Evolutionary conservation across 2,329 filamentous ascomycete genomes (phyloP).

Genomic region (Magnaporthiopsis incrustans): DNA sequence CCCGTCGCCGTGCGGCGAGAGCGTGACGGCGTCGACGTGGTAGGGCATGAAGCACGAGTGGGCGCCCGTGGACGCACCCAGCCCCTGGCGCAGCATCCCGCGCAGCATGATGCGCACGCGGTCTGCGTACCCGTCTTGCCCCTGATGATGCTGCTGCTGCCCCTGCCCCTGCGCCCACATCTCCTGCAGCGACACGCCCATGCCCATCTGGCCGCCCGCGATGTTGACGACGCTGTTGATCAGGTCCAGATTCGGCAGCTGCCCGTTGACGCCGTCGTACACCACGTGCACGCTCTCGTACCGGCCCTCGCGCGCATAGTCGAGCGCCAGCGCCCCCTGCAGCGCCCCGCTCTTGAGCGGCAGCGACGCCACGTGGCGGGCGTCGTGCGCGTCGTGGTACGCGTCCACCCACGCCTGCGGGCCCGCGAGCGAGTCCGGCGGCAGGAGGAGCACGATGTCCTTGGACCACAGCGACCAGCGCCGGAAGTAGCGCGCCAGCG

Average conservation of each 20-base stretch:
- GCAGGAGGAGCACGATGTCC: slow-evolving; percentile 88
- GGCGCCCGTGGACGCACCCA: slow-evolving; percentile 81
- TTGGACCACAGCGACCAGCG: slow-evolving; percentile 98
- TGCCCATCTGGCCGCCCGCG: slow-evolving; percentile 85
- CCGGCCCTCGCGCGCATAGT: slow-evolving; percentile 76
- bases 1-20: slow-evolving; percentile 82
- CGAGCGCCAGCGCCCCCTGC: slow-evolving; percentile 87
- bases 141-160: slow-evolving; percentile 45
- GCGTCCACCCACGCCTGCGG: slow-evolving; percentile 97
- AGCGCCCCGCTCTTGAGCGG: slow-evolving; percentile 88
- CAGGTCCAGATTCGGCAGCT: slow-evolving; percentile 89
- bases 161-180: slow-evolving; percentile 53
- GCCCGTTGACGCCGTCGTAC: slow-evolving; percentile 93
- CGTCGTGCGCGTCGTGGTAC: slow-evolving; percentile 83
- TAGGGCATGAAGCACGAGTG: slow-evolving; percentile 97
- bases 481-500: slow-evolving; percentile 90
- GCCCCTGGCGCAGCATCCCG: slow-evolving; percentile 85
- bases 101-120: slow-evolving; percentile 81
- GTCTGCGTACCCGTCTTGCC: slow-evolving; percentile 62
- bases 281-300: slow-evolving; percentile 87
- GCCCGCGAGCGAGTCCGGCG: slow-evolving; percentile 81
- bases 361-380: slow-evolving; percentile 61
- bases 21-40: slow-evolving; percentile 89
- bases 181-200: slow-evolving; percentile 73
- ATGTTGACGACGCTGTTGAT: slow-evolving; percentile 91